Evolutionary conservation across 2,329 filamentous ascomycete species (phyloP), one percentile per base, ranked within the genome.

Genomic region (Shiraia bambusicola): DNA sequence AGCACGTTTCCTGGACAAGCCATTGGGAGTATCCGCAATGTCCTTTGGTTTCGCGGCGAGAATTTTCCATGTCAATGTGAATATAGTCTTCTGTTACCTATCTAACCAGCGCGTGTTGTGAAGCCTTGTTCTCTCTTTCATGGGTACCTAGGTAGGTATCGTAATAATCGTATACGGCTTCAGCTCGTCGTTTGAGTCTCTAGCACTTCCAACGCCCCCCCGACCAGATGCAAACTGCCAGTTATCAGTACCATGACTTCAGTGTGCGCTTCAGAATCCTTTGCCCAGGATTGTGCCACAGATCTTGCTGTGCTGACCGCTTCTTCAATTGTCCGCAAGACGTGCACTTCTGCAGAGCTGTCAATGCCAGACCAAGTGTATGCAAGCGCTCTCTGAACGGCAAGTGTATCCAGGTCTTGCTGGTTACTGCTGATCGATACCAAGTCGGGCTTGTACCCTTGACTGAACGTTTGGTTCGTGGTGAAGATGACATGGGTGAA

Each of bases 211-310:
- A 95, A 72, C 32, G 90, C 74, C 9, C 86, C 87, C 6, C 90
- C 89, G 1, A 91, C 88, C 28, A 95, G 76, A 73, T 95, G 86
- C 59, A 95, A 71, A 65, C 88, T 94, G 2, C 90, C 90, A 11
- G 90, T 95, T 8, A 88, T 83, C 40, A 95, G 71, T 0, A 84
- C 81, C 63, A 82, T 80, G 12, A 82, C 74, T 35, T 75, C 75
- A 2, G 64, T 54, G 36, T 70, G 47, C n/a, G 62, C 57, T 16
- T 58, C 22, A 49, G 39, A 40, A 7, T 45, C 45, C 15, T 46
- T 38, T 26, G 61, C 45, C 59, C 67, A 66, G 10, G 47, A 37
- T 40, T 59, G 64, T 22, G 52, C 65, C 5, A 74, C 50, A 1
- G 31, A 66, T 45, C 78, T 76, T 3, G 81, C 81, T 45, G 76